A percentile compares a stretch with the other conserved stretches of the same genome.
Evolutionary conservation across 768 basidiomycete genomes (phyloP).

Genomic region (Suillus cothurnatus): DNA sequence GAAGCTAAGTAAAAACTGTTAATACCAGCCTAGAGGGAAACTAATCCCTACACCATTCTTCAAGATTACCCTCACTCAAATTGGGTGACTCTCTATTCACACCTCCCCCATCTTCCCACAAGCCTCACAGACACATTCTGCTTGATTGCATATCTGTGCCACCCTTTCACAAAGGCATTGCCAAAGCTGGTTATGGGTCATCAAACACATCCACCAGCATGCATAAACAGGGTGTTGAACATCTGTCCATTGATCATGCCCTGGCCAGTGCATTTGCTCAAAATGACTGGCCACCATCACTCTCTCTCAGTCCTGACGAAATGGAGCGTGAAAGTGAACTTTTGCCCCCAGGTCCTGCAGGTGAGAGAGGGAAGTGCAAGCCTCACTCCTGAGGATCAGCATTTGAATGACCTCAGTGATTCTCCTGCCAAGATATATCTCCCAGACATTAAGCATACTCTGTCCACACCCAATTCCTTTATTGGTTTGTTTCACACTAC

Average conservation of each 20-base stretch:
- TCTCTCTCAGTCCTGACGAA: constrained; percentile 15
- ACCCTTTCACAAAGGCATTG: constrained; percentile 21
- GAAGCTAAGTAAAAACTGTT: too few species aligned
- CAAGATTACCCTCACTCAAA: constrained; percentile 13
- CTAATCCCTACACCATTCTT: too few species aligned
- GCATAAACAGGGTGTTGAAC: neutral
- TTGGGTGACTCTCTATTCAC: constrained; percentile 30
- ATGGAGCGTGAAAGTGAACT: constrained; percentile 22
- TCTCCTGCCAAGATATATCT: constrained; percentile 20
- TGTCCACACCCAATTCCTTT: constrained; percentile 12
- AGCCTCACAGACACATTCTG: constrained; percentile 12
- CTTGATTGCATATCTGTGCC: constrained; percentile 26
- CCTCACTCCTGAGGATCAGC: constrained; percentile 17
- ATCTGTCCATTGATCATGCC: constrained; percentile 1
- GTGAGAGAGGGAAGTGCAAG: neutral
- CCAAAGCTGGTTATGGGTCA: constrained; percentile 23
- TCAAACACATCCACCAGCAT: neutral
- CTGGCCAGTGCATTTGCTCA: neutral
- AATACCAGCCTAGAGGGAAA: too few species aligned
- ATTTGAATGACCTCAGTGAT: constrained; percentile 28
- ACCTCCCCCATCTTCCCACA: constrained; percentile 26
- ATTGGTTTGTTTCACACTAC: constrained; percentile 10
- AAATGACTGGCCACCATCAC: neutral
- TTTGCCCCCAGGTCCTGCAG: neutral
- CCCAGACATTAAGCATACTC: constrained; percentile 6